Base-by-base conservation (phyloP, 1,139 yeast species). In the Blastobotrys ciferrii region DNA sequence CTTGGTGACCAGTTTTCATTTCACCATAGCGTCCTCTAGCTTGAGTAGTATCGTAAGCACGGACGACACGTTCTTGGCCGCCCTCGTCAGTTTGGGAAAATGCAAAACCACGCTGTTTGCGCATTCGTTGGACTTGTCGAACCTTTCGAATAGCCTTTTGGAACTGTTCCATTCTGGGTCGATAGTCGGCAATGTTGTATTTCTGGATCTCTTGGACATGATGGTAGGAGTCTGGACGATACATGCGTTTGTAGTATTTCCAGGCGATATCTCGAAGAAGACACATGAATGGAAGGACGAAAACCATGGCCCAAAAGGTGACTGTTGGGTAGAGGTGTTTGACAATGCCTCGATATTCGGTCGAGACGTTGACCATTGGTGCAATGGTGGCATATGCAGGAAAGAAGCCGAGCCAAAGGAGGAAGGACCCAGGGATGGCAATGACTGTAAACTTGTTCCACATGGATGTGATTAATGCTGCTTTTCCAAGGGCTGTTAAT, bases 101-200 rank as follows among this genome's bases (percentile, higher is more conserved):
- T 1, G 99, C 99, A 75, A 88, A 94, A 15, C 98, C 98, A 69
- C 98, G 84, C 71, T 92, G 98, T 64, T 92, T 94, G 65, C 95
- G 87, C 85, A 92, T 91, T 68, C 99, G 80, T 68, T 92, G 97
- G 32, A 94, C 98, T 68, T 94, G 98, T 68, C 99, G 84, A 37
- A 92, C 98, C 65, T 91, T 92, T 64, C 98, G 79, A 52, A 94
- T 92, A 4, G 98, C 97, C 68, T 87, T 89, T 67, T 94, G 98
- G 75, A 94, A 94, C 57, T 91, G 96, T 58, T 89, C 96, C 81
- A 91, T 83, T 59, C 96, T 81, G 17, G 99, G 98, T 58, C 96
- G 78, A 67, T 87, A 87, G 64, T 92, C 97, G 57, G 87, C 95
- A 54, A 91, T 87, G 62, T 92, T 91, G 69, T 84, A 89, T 71